phyloP scores from a whole-genome alignment of 192 early-diverging fungal genomes.

The Geranomyces variabilis region DNA sequence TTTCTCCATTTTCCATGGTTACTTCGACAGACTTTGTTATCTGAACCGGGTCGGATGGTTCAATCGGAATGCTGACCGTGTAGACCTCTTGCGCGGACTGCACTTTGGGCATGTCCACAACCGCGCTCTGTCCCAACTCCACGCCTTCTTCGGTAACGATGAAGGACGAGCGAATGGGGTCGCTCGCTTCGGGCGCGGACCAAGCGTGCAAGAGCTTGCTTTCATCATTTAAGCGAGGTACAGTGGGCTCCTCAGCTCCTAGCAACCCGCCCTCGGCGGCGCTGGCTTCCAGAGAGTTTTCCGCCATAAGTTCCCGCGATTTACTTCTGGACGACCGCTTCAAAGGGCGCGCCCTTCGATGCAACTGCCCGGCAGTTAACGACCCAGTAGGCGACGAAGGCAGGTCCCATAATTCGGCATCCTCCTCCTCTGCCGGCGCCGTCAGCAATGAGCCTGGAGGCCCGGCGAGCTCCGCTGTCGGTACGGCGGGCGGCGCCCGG shows the following conservation, averaged over 20 bases:
- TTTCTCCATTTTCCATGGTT: slow-evolving; percentile 4
- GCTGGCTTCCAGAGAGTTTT: not conserved
- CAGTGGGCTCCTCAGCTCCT: not conserved
- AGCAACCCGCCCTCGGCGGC: not conserved
- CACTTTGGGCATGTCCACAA: slow-evolving; percentile 8
- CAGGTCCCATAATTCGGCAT: not conserved
- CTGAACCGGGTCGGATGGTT: not conserved
- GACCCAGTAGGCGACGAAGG: not conserved
- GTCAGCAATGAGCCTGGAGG: no score
- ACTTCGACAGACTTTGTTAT: not conserved
- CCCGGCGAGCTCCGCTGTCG: no score
- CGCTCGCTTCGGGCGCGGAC: no score
- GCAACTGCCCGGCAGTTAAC: not conserved
- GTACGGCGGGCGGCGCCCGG: no score
- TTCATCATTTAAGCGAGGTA: not conserved
- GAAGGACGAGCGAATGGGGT: not conserved
- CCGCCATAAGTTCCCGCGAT: not conserved
- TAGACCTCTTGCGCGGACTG: slow-evolving; percentile 10
- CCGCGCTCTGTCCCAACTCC: slow-evolving; percentile 5
- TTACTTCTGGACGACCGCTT: not conserved
- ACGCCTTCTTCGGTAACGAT: slow-evolving; percentile 7
- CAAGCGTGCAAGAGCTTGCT: no score
- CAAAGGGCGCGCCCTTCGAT: slow-evolving; percentile 3
- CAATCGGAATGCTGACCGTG: not conserved
- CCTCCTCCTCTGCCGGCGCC: not conserved